phyloP scores from a whole-genome alignment of 108 stramenopile genomes.

The Schizochytrium sp. region DNA sequence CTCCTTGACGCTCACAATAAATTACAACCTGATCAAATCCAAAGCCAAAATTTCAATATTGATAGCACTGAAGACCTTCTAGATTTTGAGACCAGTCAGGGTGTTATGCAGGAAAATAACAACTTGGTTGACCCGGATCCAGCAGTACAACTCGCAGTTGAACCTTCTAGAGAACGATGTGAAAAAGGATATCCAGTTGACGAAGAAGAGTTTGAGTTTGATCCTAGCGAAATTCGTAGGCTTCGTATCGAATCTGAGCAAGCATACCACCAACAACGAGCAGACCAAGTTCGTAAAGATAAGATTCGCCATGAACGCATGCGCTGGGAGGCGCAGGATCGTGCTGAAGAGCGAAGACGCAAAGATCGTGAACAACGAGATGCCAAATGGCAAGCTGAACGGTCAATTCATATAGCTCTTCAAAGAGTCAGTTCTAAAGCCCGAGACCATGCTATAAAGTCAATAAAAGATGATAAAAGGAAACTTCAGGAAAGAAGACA shows the following conservation, averaged over 20 bases:
- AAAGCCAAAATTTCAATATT: not conserved
- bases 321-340: slow-evolving; percentile 6
- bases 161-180: not conserved
- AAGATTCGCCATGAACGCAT: not conserved
- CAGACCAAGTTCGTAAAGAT: not conserved
- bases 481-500: not conserved
- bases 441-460: not conserved
- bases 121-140: too few species aligned
- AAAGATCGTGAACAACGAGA: not conserved
- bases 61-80: not conserved
- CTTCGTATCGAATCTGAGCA: slow-evolving; percentile 12
- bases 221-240: not conserved
- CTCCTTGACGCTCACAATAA: not conserved
- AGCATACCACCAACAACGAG: not conserved
- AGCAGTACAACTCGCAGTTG: not conserved
- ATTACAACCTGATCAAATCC: not conserved
- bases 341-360: not conserved
- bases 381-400: slow-evolving; percentile 8
- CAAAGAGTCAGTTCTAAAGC: not conserved
- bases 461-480: slow-evolving; percentile 6
- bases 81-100: too few species aligned
- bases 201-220: not conserved
- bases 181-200: not conserved
- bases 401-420: not conserved
- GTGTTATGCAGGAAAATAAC: too few species aligned